Evolutionary conservation across 1,139 yeast genomes (phyloP).

Genomic region (Blastobotrys aristatus): DNA sequence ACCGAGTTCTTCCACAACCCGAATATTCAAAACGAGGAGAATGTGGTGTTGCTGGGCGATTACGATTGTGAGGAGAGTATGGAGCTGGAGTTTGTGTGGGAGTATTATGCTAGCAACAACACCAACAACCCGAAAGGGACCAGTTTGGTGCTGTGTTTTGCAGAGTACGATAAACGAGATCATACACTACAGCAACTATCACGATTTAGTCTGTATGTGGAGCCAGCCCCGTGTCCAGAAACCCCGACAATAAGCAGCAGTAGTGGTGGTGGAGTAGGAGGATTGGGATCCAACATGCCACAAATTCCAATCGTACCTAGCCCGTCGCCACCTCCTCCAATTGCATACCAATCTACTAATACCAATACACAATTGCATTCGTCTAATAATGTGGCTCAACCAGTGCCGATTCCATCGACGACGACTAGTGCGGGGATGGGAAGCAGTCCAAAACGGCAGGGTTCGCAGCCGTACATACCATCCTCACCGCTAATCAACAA

Average conservation of each 20-base stretch:
- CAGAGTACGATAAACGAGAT: conserved; percentile 38
- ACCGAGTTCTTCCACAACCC: conserved; percentile 39
- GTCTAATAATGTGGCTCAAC: neutral
- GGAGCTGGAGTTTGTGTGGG: conserved; percentile 31
- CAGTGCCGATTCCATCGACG: neutral
- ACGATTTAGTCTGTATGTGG: conserved; percentile 35
- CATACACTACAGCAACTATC: conserved; percentile 34
- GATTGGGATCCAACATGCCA: neutral
- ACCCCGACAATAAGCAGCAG: neutral
- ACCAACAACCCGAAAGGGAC: conserved; percentile 20
- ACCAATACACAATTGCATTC: neutral
- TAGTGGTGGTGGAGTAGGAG: too few species aligned
- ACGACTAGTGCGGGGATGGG: too few species aligned
- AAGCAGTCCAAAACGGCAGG: neutral
- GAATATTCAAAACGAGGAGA: conserved; percentile 38
- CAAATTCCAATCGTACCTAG: conserved; percentile 12
- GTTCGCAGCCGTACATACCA: neutral
- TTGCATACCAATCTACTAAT: neutral
- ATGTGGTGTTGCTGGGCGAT: conserved; percentile 38
- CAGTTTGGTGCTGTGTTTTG: conserved; percentile 32
- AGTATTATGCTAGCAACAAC: conserved; percentile 23
- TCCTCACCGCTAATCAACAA: neutral
- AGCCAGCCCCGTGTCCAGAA: conserved; percentile 12
- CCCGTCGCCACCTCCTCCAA: conserved; percentile 15
- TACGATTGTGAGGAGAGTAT: conserved; percentile 18